A percentile compares a stretch with the other conserved stretches of the same genome.
These are phyloP conservation scores for Pleurotus tuber-regium DNA, from an alignment of 768 basidiomycete species.

Conservation along the genomic window DNA sequence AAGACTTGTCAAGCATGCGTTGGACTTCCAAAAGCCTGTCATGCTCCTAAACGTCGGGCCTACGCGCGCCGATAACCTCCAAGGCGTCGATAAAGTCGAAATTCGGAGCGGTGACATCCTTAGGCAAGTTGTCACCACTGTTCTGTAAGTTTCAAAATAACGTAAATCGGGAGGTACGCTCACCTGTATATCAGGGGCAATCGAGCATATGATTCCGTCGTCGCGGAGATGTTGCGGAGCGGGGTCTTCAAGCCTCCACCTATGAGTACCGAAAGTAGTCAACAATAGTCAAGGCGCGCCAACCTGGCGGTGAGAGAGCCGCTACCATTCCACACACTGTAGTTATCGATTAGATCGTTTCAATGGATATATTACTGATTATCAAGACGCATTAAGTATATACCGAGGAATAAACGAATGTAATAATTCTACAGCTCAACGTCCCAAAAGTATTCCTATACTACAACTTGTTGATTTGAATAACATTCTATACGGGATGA, in stretches of 20 bases:
- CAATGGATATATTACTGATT: slow-evolving; percentile 3
- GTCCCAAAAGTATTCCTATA: not conserved
- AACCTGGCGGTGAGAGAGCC: not conserved
- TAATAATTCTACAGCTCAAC: not conserved
- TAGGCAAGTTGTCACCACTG: slow-evolving; percentile 53
- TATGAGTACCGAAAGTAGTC: slow-evolving; percentile 32
- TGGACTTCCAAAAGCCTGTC: slow-evolving; percentile 73
- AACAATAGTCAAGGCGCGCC: too few species aligned
- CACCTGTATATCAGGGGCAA: slow-evolving; percentile 40
- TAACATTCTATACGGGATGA: not conserved
- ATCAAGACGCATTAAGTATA: not conserved
- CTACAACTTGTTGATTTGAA: not conserved
- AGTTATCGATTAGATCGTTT: not conserved
- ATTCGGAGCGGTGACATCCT: slow-evolving; percentile 72
- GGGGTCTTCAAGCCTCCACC: slow-evolving; percentile 54
- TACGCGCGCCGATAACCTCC: slow-evolving; percentile 73
- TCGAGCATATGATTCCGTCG: slow-evolving; percentile 39
- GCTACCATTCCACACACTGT: not conserved
- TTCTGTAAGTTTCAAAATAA: slow-evolving; percentile 50
- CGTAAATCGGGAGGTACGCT: slow-evolving; percentile 6
- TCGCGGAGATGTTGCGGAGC: slow-evolving; percentile 52
- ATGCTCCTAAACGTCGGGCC: slow-evolving; percentile 87
- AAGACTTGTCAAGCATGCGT: slow-evolving; percentile 74
- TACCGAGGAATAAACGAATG: not conserved
- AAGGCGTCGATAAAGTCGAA: slow-evolving; percentile 78